A percentile compares a stretch with the other conserved stretches of the same genome.
Conservation (phyloP, 805 yeast genomes). For the Candida namnaoensis region DNA sequence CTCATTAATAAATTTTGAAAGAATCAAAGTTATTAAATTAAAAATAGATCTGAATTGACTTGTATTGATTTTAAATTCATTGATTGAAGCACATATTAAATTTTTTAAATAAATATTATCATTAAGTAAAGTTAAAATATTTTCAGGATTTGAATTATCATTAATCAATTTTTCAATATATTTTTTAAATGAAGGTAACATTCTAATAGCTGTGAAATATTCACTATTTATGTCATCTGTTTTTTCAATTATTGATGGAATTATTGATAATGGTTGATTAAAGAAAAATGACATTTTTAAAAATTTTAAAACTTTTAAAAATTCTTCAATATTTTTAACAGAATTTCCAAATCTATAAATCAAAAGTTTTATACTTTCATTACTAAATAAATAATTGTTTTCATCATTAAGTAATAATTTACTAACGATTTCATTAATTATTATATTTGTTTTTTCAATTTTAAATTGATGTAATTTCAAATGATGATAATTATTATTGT, state of each 20-base stretch:
- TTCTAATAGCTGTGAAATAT: conserved; percentile 19
- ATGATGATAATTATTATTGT: conserved; percentile 7
- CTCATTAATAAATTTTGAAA: conserved; percentile 5
- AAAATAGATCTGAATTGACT: conserved; percentile 10
- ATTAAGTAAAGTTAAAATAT: conserved; percentile 7
- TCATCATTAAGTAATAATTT: conserved; percentile 6
- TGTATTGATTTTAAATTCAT: conserved; percentile 8
- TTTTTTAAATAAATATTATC: conserved; percentile 11
- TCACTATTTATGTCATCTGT: conserved; percentile 1
- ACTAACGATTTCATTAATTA: conserved; percentile 13
- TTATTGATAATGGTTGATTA: conserved; percentile 11
- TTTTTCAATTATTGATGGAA: conserved; percentile 3
- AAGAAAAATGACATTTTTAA: conserved; percentile 17
- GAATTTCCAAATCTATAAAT: conserved; percentile 13
- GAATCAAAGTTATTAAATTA: conserved; percentile 9
- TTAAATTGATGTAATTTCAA: conserved; percentile 10
- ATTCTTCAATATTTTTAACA: conserved; percentile 15
- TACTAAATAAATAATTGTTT: conserved; percentile 11
- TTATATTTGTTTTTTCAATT: conserved; percentile 15
- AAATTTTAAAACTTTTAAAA: conserved; percentile 13
- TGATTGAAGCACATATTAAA: conserved; percentile 9
- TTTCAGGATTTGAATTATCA: conserved; percentile 1
- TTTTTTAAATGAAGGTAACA: conserved; percentile 25
- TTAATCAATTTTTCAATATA: conserved; percentile 11
- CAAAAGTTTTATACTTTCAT: conserved; percentile 10